Percentiles rank a stretch among this genome's conserved stretches.
Conservation (phyloP, 768 basidiomycete species). For the Mycena vitilis region DNA sequence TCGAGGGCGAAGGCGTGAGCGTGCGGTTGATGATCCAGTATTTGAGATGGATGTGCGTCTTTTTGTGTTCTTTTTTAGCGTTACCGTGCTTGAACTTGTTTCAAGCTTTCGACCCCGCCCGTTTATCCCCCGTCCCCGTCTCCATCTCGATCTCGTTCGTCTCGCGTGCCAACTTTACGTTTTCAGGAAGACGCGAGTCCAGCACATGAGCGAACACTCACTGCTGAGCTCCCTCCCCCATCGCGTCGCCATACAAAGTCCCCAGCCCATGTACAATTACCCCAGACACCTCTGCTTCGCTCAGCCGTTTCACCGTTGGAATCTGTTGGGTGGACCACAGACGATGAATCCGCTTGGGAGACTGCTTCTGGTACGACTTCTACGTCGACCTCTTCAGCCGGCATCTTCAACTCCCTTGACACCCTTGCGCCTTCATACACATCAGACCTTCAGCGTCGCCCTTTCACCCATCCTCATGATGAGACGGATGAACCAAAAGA, state of each 20-base stretch:
- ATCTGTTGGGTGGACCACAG: constrained; percentile 69
- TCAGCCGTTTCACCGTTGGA: constrained; percentile 49
- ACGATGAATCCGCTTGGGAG: constrained; percentile 84
- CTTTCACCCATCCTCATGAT: constrained; percentile 31
- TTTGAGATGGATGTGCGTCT: constrained; percentile 45
- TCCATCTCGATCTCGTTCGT: constrained; percentile 59
- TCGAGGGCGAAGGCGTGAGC: constrained; percentile 74
- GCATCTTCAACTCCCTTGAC: constrained; percentile 41
- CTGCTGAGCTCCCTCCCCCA: constrained; percentile 49
- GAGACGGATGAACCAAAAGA: constrained; percentile 38
- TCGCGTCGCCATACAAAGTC: constrained; percentile 40
- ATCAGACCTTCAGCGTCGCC: constrained; percentile 27
- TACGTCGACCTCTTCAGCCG: constrained; percentile 66
- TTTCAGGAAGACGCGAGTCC: constrained; percentile 38
- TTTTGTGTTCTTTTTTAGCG: constrained; percentile 40
- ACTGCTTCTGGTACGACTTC: constrained; percentile 74
- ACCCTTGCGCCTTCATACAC: constrained; percentile 40
- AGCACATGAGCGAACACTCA: constrained; percentile 50
- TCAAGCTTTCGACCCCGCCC: constrained; percentile 52
- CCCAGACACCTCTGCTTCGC: constrained; percentile 27
- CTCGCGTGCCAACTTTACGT: constrained; percentile 46
- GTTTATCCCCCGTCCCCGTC: constrained; percentile 68
- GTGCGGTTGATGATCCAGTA: constrained; percentile 55
- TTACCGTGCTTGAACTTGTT: constrained; percentile 36
- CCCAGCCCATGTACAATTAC: constrained; percentile 30